Percentiles rank a stretch among this genome's conserved stretches.
phyloP scores from a whole-genome alignment of 2,329 filamentous ascomycete species.

The Fusarium sp. region DNA sequence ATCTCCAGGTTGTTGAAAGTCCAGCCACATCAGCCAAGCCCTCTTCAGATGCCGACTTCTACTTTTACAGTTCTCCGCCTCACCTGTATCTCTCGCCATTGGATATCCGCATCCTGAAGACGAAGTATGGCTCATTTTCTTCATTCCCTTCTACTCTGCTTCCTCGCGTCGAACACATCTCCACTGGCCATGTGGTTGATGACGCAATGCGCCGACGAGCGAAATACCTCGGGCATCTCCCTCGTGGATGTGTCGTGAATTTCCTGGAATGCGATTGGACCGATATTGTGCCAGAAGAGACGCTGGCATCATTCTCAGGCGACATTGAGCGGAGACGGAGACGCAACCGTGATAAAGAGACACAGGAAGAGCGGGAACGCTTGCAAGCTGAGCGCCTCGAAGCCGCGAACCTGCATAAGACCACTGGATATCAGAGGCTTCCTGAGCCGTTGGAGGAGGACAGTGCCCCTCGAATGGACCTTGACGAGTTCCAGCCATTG shows the following conservation, averaged over 20 bases:
- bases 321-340: conserved; percentile 83
- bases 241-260: conserved; percentile 88
- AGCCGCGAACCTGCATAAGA: conserved; percentile 72
- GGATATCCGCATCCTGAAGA: conserved; percentile 91
- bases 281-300: conserved; percentile 81
- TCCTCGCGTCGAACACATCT: conserved; percentile 88
- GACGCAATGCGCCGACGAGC: conserved; percentile 84
- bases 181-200: conserved; percentile 87
- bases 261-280: conserved; percentile 97
- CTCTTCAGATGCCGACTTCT: conserved; percentile 68
- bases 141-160: conserved; percentile 87
- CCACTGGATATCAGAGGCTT: conserved; percentile 53
- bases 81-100: conserved; percentile 92
- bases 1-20: conserved; percentile 49
- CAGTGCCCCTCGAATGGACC: conserved; percentile 55
- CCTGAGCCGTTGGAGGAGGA: conserved; percentile 55
- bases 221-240: conserved; percentile 88
- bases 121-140: conserved; percentile 85
- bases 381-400: conserved; percentile 84
- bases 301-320: conserved; percentile 78
- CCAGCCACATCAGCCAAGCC: conserved; percentile 37
- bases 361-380: conserved; percentile 86
- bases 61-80: conserved; percentile 87
- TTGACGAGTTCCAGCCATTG: conserved; percentile 75
- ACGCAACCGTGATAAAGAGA: conserved; percentile 83